Evolutionary conservation across 2,329 filamentous ascomycete species (phyloP), one percentile per base, ranked within the genome.

Genomic region (Graphium sp.): DNA sequence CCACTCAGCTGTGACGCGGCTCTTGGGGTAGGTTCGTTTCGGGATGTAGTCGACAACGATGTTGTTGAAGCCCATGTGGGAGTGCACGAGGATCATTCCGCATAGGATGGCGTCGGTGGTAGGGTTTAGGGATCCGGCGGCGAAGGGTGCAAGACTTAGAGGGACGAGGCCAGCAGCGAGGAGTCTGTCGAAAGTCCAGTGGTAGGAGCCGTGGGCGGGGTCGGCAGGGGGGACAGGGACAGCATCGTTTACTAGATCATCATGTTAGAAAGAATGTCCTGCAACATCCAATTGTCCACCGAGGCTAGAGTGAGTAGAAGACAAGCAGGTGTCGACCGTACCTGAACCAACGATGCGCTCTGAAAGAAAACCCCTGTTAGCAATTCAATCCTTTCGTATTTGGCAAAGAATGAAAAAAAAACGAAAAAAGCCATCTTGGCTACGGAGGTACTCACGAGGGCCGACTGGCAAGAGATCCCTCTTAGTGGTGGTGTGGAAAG

Each of bases 131-230:
- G 82, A 82, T 46, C 85, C 85, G 35, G 81, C 75, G 35, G 85
- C 85, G 56, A 98, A 98, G 37, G 89, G 89, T 22, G 84, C 77
- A 40, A 95, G 64, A 37, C 78, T 83, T 39, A 98, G 63, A 28
- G 89, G 91, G 36, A 98, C 61, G 36, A 98, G 71, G 32, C 73
- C 78, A 32, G 71, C 76, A 32, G 83, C 76, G 42, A 95, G 60
- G 32, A 83, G 51, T 48, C 82, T 84, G 66, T 98, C 89, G 47
- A 93, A 93, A 35, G 79, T 81, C 89, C 89, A 98, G 69, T 98
- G 89, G 64, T 95, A 98, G 55, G 80, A 91, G 43, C 89, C 89
- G 59, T 98, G 82, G 32, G 73, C 62, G 23, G 87, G 74, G 41
- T 67, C 71, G 30, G 81, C 57, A 14, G 68, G 49, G 25, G 84